These are phyloP conservation scores for Sophora flavescens DNA, from an alignment of 306 rosid species.

Conservation along the genomic window DNA sequence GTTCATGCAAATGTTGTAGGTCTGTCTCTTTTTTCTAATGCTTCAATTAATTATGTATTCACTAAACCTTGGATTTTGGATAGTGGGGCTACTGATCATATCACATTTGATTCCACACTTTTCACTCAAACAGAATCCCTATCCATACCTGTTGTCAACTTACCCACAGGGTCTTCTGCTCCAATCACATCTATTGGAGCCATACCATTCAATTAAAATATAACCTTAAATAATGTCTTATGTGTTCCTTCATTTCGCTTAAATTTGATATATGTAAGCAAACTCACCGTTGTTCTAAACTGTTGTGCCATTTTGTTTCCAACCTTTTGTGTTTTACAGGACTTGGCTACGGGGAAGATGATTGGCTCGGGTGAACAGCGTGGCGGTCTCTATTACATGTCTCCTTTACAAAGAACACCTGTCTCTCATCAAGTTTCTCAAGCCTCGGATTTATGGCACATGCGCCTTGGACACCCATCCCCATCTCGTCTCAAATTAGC, in stretches of 20 bases:
- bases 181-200: conserved; percentile 15
- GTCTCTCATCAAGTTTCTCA: conserved; percentile 23
- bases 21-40: conserved; percentile 10
- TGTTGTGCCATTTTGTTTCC: conserved; percentile 31
- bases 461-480: conserved; percentile 31
- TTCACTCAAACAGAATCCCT: background rate
- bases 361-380: conserved; percentile 9
- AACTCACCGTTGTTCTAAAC: conserved; percentile 16
- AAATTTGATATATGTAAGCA: conserved; percentile 32
- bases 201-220: background rate
- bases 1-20: conserved; percentile 36
- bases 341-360: conserved; percentile 34
- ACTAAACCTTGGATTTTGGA: conserved; percentile 24
- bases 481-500: background rate
- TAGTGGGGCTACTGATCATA: conserved; percentile 27
- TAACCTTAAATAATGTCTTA: conserved; percentile 41
- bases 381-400: background rate
- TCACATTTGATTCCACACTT: background rate
- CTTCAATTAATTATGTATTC: conserved; percentile 32
- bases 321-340: conserved; percentile 33
- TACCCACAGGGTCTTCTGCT: conserved; percentile 19
- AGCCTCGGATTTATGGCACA: conserved; percentile 15
- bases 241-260: conserved; percentile 39
- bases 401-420: background rate
- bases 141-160: conserved; percentile 10